Percentiles rank a stretch among this genome's conserved stretches.
Evolutionary conservation across 768 basidiomycete species (phyloP).

Genomic region (Gloeopeniophorella convolvens): DNA sequence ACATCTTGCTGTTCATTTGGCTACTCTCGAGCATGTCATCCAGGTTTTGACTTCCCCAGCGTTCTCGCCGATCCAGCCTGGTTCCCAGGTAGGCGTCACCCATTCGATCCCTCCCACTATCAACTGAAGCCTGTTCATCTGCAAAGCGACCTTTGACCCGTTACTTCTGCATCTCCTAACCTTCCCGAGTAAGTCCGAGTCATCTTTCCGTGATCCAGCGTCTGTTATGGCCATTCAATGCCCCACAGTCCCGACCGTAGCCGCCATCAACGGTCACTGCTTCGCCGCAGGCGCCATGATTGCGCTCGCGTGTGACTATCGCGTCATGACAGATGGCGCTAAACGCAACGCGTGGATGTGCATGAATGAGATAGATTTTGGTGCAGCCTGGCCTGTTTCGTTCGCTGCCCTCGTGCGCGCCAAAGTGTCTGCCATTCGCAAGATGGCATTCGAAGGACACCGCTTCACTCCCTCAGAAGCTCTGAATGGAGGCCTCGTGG

Average conservation of each 20-base stretch:
- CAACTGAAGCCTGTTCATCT: neutral
- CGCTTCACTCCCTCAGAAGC: constrained; percentile 73
- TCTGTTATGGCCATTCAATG: neutral
- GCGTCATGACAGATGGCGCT: constrained; percentile 80
- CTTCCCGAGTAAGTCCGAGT: constrained; percentile 59
- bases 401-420: constrained; percentile 57
- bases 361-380: constrained; percentile 91
- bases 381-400: constrained; percentile 71
- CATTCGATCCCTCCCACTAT: neutral
- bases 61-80: constrained; percentile 50
- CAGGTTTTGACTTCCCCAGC: constrained; percentile 60
- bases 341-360: constrained; percentile 76
- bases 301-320: constrained; percentile 78
- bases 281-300: constrained; percentile 83
- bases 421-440: constrained; percentile 64
- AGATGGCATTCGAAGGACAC: constrained; percentile 74
- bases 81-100: constrained; percentile 49
- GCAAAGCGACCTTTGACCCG: constrained; percentile 50
- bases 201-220: neutral
- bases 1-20: neutral
- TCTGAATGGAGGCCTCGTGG: constrained; percentile 57
- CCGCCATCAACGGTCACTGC: constrained; percentile 79
- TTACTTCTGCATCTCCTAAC: constrained; percentile 60
- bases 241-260: constrained; percentile 61
- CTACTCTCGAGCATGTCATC: neutral